Evolutionary conservation across 140 eudicot genomes (phyloP), one percentile per base, ranked within the genome.

Genomic region (Stevia rebaudiana): DNA sequence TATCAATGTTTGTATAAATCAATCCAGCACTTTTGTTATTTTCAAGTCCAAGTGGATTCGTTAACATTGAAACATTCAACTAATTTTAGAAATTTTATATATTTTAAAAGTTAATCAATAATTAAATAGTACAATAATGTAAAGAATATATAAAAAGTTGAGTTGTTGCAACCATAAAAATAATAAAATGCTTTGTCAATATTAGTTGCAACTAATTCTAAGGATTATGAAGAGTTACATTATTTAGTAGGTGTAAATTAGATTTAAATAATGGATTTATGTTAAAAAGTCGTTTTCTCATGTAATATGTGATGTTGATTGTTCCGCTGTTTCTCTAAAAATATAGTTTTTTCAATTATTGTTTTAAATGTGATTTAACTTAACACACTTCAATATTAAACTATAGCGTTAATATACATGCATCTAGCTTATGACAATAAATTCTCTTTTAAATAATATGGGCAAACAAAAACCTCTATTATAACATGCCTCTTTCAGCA

Each of bases 111-210:
- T 17, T 54, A 18, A 42, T 28, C 11, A 53, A 33, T 36, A 30
- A 36, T 49, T 43, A 0, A 22, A 66, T 55, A 23, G 43, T 66
- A 48, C 18, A 74, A 25, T 72, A 24, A 63, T 42, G 35, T 8
- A 64, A 64, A 21, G 28, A 17, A 43, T 31, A 42, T 51, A 50
- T 50, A 75, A 66, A 75, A 68, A 40, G 79, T 68, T 61, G 80
- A 68, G 80, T 75, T 75, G 80, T 75, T 75, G 70, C 80, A 75
- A 68, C 80, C 75, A 62, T n/a, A 56, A 33, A 15, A 31, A 56
- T 30, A 56, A 56, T 17, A 19, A 28, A 25, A 0, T 6, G 13
- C 6, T 52, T 65, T 59, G 48, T 61, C 70, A 61, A 60, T 24
- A 60, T 61, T 75, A 75, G 79, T 75, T 75, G 74, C 75, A 75